Percentiles rank a stretch among this genome's conserved stretches.
Evolutionary conservation across 257 asterid genomes (phyloP).

Genomic region (Cruciata laevipes): DNA sequence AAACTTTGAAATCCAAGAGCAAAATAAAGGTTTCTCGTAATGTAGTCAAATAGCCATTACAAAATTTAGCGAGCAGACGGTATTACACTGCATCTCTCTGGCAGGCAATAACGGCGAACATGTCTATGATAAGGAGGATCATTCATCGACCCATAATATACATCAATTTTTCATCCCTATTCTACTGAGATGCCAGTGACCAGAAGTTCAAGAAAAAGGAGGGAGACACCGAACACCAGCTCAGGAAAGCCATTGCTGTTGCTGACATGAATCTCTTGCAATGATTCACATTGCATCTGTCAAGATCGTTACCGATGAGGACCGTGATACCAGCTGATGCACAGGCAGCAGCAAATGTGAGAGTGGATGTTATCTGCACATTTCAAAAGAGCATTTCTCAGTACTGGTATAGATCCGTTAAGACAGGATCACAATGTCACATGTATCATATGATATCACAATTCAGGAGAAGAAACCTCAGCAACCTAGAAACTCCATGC

Average conservation of each 20-base stretch:
- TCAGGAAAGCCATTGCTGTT: conserved; percentile 83
- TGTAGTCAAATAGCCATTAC: not conserved
- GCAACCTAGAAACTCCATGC: no score
- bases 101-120: not conserved
- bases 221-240: conserved; percentile 79
- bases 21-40: no score
- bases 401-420: not conserved
- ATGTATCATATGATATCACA: not conserved
- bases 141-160: not conserved
- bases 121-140: not conserved
- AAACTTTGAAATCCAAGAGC: no score
- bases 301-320: conserved; percentile 74
- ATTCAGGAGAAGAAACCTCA: not conserved
- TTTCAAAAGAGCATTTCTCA: not conserved
- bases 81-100: not conserved
- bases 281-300: conserved; percentile 58
- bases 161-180: not conserved
- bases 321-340: conserved; percentile 92
- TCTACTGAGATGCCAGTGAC: conserved; percentile 63
- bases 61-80: not conserved
- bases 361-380: conserved; percentile 66
- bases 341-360: conserved; percentile 90
- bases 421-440: not conserved
- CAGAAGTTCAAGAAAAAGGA: conserved; percentile 74
- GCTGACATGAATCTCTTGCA: conserved; percentile 84